phyloP scores from a whole-genome alignment of 2,329 filamentous ascomycete species.

The Zymoseptoria ardabiliae region DNA sequence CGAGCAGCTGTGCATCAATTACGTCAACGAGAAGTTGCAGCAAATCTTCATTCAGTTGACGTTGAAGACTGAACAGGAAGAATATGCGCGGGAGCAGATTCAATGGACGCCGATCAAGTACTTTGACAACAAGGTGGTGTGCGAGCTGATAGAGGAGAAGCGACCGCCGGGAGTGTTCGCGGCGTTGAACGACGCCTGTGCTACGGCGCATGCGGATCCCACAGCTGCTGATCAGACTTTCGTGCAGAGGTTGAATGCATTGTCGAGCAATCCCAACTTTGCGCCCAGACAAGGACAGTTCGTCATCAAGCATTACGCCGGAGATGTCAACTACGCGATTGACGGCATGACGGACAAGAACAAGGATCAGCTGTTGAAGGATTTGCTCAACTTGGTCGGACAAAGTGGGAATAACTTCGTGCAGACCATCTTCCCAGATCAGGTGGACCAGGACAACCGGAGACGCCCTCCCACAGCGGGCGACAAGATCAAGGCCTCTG shows the following conservation, averaged over 20 bases:
- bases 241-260: conserved; percentile 82
- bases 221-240: conserved; percentile 92
- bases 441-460: conserved; percentile 93
- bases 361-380: conserved; percentile 94
- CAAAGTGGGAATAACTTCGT: conserved; percentile 79
- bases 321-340: conserved; percentile 89
- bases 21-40: conserved; percentile 98
- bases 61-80: conserved; percentile 92
- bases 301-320: conserved; percentile 97
- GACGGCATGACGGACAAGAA: conserved; percentile 99
- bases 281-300: conserved; percentile 90
- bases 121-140: conserved; percentile 99
- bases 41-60: conserved; percentile 99
- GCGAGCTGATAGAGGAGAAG: conserved; percentile 88
- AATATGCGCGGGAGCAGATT: conserved; percentile 92
- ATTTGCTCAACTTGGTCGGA: conserved; percentile 78
- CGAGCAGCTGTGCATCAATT: conserved; percentile 98
- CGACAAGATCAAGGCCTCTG: conserved; percentile 90
- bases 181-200: conserved; percentile 93
- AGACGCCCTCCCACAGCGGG: conserved; percentile 89
- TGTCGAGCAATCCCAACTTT: conserved; percentile 81
- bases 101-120: conserved; percentile 99
- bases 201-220: conserved; percentile 94
- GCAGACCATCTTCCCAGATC: conserved; percentile 80
- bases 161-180: conserved; percentile 89